Evolutionary conservation across 192 early-diverging fungal species (phyloP), one percentile per base, ranked within the genome.

Genomic region (Radiomyces spectabilis): DNA sequence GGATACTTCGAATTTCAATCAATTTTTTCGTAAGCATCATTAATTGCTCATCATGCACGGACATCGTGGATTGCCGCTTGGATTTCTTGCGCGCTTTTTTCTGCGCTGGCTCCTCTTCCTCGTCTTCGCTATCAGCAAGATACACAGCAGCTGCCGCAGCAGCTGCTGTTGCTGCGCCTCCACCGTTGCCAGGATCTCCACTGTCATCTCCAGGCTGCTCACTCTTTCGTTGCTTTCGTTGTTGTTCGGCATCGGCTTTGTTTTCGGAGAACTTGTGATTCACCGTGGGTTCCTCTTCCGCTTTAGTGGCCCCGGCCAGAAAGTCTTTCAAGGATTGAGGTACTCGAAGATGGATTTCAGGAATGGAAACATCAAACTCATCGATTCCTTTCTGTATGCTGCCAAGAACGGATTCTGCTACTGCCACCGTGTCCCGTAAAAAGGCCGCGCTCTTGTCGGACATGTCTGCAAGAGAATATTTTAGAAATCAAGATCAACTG

Each of bases 1-100:
- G 78, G 31, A 95, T 85, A 59, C 88, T 95, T 45, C 95, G 84
- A 27, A 98, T 85, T 66, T 98, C 94, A 22, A 98, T 92, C 37
- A 98, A 68, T 69, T 89, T 93, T 59, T 91, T 92, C 10, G 93
- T 98, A 52, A 98, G 62, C 55, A 84, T 57, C 86, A 91, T 87
- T 26, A 92, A 79, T 53, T 90, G 82, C 35, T 88, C 77, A 46
- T 89, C 85, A n/a, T 85, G 83, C 8, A 72, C 73, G 12, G 72
- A 63, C 18, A 73, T 77, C 1, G 53, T 51, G 18, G 40, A 31
- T 5, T 42, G 24, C 1, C 22, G 41, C 8, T 41, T 49, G 6
- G 21, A n/a, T 26, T 38, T 53, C n/a, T 33, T 50, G 31, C 59
- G 54, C 15, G 59, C 65, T 44, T 72, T 72, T 51, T 71, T 66